A percentile compares a stretch with the other conserved stretches of the same genome.
Evolutionary conservation across 2,329 filamentous ascomycete genomes (phyloP).

Genomic region (Hymenoscyphus fructigenus): DNA sequence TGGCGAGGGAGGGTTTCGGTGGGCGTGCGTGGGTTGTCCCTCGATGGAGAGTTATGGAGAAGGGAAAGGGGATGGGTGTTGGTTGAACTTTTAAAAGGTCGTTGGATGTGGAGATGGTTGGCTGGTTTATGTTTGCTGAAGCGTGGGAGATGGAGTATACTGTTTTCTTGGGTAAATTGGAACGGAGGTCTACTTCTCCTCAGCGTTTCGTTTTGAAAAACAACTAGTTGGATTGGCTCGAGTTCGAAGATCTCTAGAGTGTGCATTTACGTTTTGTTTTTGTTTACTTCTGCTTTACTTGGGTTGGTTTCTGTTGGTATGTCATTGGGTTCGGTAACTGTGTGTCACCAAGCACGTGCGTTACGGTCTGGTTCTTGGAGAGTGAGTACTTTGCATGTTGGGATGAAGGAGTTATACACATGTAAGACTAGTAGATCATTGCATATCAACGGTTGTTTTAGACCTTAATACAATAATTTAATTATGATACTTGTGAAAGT

Average conservation of each 20-base stretch:
- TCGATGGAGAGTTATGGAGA: constrained; percentile 1
- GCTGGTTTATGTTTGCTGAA: neutral
- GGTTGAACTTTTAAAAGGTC: neutral
- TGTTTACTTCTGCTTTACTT: neutral
- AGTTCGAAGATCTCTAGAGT: neutral
- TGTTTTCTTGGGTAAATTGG: too few relatives aligned
- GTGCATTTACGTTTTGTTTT: neutral
- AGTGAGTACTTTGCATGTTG: neutral
- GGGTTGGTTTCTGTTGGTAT: neutral
- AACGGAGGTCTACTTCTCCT: neutral
- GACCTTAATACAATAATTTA: too few relatives aligned
- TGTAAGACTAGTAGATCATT: too few relatives aligned
- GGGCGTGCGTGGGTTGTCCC: neutral
- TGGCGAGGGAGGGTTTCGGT: neutral
- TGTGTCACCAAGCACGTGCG: neutral
- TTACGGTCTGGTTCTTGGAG: neutral
- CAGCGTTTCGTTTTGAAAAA: neutral
- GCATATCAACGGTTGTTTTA: too few relatives aligned
- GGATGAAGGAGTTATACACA: neutral
- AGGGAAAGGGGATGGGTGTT: neutral
- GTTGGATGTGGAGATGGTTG: neutral
- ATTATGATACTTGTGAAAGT: too few relatives aligned
- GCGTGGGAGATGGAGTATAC: too few relatives aligned
- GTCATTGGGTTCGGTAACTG: neutral
- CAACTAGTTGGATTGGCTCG: neutral